phyloP scores from a whole-genome alignment of 129 eudicot species.

The Ambrosia artemisiifolia region DNA sequence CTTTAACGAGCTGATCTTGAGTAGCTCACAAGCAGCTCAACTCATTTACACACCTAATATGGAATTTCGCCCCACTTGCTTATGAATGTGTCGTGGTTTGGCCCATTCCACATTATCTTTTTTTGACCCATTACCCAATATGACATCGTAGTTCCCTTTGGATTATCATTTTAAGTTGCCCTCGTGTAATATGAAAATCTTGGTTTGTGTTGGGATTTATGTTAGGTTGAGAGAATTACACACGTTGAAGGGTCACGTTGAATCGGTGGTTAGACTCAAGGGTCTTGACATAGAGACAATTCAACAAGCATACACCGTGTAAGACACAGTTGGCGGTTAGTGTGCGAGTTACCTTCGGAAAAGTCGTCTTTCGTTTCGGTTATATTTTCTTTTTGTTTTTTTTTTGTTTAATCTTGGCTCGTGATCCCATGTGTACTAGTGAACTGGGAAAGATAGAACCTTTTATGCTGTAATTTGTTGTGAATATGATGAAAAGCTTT shows the following conservation, averaged over 20 bases:
- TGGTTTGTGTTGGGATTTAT: slow-evolving; percentile 8
- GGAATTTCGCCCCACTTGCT: not conserved
- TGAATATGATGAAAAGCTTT: slow-evolving; percentile 40
- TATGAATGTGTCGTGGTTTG: not conserved
- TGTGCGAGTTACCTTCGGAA: slow-evolving; percentile 18
- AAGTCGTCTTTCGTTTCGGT: not conserved
- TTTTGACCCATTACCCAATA: not conserved
- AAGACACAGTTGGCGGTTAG: slow-evolving; percentile 25
- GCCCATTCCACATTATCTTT: not conserved
- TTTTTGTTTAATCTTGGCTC: slow-evolving; percentile 12
- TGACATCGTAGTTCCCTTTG: not conserved
- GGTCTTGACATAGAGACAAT: slow-evolving; percentile 94
- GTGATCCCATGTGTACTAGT: slow-evolving; percentile 34
- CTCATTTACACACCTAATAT: no score
- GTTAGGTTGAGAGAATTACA: slow-evolving; percentile 83
- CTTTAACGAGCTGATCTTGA: no score
- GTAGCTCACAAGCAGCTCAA: no score
- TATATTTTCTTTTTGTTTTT: slow-evolving; percentile 11
- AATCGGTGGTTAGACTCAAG: slow-evolving; percentile 90
- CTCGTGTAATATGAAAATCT: not conserved
- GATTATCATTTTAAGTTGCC: not conserved
- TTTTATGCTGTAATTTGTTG: slow-evolving; percentile 34
- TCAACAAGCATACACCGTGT: slow-evolving; percentile 93
- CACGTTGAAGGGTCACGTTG: slow-evolving; percentile 94
- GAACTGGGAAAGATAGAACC: slow-evolving; percentile 29